These are phyloP conservation scores for Talaromyces stipitatus DNA, from an alignment of 495 filamentous ascomycete species.

Conservation along the genomic window DNA sequence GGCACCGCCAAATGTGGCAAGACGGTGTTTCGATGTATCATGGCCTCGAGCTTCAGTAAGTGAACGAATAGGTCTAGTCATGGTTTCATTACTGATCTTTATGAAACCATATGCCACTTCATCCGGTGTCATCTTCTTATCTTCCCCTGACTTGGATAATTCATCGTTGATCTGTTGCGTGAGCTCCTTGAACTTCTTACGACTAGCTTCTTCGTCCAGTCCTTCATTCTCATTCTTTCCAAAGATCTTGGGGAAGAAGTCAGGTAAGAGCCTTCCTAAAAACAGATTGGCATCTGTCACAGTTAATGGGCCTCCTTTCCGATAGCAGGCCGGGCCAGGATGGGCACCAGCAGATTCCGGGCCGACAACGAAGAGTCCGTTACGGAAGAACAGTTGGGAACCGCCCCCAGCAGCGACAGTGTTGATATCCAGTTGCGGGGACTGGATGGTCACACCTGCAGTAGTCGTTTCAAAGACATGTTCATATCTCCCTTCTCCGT, in stretches of 20 bases:
- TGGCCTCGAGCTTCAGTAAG: constrained; percentile 92
- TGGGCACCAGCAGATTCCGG: constrained; percentile 81
- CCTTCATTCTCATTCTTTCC: constrained; percentile 76
- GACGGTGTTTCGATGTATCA: constrained; percentile 79
- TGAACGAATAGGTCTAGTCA: constrained; percentile 87
- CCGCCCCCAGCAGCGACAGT: constrained; percentile 86
- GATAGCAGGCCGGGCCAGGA: constrained; percentile 78
- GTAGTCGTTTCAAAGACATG: constrained; percentile 91
- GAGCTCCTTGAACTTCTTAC: constrained; percentile 60
- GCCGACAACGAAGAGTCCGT: constrained; percentile 79
- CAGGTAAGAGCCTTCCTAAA: constrained; percentile 68
- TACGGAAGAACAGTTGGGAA: constrained; percentile 74
- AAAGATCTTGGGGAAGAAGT: constrained; percentile 89
- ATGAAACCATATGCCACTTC: constrained; percentile 85
- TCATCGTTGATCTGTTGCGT: constrained; percentile 65
- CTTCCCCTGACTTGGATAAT: constrained; percentile 29
- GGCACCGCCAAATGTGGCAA: constrained; percentile 91
- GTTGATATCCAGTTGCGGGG: constrained; percentile 83
- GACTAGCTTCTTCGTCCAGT: constrained; percentile 62
- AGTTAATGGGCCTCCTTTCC: constrained; percentile 76
- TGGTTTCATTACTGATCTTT: constrained; percentile 90
- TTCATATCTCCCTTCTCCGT: constrained; percentile 77
- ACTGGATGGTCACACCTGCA: constrained; percentile 81
- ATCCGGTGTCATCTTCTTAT: constrained; percentile 65
- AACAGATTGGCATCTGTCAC: constrained; percentile 83